These are phyloP conservation scores for Russula dissimulans DNA, from an alignment of 768 basidiomycete genomes.

Conservation along the genomic window DNA sequence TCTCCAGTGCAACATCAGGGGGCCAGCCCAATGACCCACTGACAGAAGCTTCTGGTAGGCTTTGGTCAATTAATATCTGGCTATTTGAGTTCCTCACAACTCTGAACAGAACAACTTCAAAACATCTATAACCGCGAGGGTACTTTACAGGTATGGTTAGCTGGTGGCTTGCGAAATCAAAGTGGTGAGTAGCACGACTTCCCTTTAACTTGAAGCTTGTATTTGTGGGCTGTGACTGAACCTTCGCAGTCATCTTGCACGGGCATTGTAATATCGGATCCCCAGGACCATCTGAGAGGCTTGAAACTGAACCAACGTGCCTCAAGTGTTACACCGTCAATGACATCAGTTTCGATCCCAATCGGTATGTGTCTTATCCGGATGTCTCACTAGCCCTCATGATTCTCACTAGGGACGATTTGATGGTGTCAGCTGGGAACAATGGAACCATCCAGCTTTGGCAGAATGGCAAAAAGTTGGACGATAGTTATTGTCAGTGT, in stretches of 20 bases:
- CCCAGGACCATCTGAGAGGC: not conserved
- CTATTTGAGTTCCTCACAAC: not conserved
- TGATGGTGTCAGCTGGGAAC: conserved; percentile 16
- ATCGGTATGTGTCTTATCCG: not conserved
- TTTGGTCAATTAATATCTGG: not conserved
- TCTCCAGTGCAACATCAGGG: conserved; percentile 14
- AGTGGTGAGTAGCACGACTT: not conserved
- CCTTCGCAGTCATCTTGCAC: conserved; percentile 10
- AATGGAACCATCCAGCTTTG: conserved; percentile 14
- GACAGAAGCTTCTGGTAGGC: not conserved
- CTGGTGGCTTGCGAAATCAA: not conserved
- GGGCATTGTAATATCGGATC: conserved; percentile 9
- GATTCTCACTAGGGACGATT: not conserved
- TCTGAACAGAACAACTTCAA: not conserved
- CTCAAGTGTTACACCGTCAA: conserved; percentile 17
- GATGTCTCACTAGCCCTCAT: not conserved
- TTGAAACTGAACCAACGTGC: not conserved
- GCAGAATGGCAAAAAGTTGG: conserved; percentile 3
- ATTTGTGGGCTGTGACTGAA: not conserved
- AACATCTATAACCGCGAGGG: conserved; percentile 13
- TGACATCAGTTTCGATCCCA: conserved; percentile 18
- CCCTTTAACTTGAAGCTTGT: not conserved
- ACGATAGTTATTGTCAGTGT: not conserved
- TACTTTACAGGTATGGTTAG: conserved; percentile 14
- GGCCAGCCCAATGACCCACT: not conserved